Percentiles rank a stretch among this genome's conserved stretches.
phyloP scores from a whole-genome alignment of 306 rosid species.

The Lagenaria siceraria region DNA sequence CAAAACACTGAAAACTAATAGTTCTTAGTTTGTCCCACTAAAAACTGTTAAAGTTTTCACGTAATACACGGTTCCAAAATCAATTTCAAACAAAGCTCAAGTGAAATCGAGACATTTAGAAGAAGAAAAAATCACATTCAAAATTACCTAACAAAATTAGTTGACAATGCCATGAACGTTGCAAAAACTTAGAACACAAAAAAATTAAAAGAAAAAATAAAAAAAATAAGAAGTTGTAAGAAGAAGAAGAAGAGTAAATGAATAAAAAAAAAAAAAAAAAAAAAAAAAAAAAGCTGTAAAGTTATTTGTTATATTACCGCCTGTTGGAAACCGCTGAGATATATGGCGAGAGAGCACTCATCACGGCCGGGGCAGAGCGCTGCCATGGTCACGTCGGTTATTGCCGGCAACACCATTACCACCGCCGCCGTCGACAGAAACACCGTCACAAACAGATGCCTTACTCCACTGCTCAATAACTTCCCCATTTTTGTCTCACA shows the following conservation, averaged over 20 bases:
- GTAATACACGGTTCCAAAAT: too few species aligned
- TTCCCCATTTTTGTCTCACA: conserved; percentile 15
- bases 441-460: conserved; percentile 51
- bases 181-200: neutral
- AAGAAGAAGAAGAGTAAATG: neutral
- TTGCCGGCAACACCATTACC: conserved; percentile 27
- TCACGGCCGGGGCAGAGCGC: conserved; percentile 67
- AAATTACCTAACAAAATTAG: too few species aligned
- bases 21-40: too few species aligned
- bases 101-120: too few species aligned
- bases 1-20: too few species aligned
- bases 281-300: neutral
- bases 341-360: conserved; percentile 77
- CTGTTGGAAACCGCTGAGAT: conserved; percentile 67
- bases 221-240: neutral
- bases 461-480: conserved; percentile 13
- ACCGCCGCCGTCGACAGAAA: conserved; percentile 23
- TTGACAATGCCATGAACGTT: too few species aligned
- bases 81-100: too few species aligned
- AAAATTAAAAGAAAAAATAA: too few species aligned
- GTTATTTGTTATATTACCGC: conserved; percentile 25
- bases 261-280: neutral
- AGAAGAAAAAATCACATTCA: too few species aligned
- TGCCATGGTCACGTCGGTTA: conserved; percentile 54
- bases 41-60: too few species aligned